Evolutionary conservation across 208 protist genomes (phyloP).

Genomic region (Trypanosoma avium): DNA sequence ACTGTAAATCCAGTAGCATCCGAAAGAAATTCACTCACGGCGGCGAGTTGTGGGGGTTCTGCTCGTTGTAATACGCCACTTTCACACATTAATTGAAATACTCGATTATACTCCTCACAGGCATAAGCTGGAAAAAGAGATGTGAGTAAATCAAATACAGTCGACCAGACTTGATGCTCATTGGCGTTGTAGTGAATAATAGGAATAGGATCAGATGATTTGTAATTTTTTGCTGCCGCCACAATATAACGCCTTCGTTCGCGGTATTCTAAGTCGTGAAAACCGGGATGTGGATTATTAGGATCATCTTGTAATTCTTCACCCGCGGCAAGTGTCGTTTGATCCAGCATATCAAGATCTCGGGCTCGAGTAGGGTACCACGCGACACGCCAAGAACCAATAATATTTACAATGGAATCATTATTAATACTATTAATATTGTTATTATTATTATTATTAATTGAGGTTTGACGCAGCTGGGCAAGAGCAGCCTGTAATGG

Average conservation of each 20-base stretch:
- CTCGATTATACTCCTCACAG: constrained; percentile 92
- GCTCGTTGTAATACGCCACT: constrained; percentile 90
- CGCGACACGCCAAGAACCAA: constrained; percentile 65
- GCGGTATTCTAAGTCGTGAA: constrained; percentile 93
- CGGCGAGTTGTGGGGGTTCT: constrained; percentile 93
- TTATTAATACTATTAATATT: no score
- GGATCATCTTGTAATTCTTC: constrained; percentile 89
- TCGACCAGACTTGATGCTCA: constrained; percentile 90
- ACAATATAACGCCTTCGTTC: constrained; percentile 84
- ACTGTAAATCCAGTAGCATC: constrained; percentile 92
- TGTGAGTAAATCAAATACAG: constrained; percentile 85
- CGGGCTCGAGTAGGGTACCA: constrained; percentile 66
- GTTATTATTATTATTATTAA: no score
- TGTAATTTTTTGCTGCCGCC: constrained; percentile 67
- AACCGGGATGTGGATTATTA: constrained; percentile 93
- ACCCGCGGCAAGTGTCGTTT: constrained; percentile 81
- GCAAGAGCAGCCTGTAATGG: constrained; percentile 37
- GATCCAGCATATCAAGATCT: constrained; percentile 88
- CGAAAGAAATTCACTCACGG: constrained; percentile 93
- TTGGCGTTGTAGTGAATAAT: constrained; percentile 91
- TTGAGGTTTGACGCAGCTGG: constrained; percentile 39
- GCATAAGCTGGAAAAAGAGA: constrained; percentile 91
- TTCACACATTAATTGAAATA: constrained; percentile 92
- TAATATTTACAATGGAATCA: constrained; percentile 39
- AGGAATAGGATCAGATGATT: constrained; percentile 84